Evolutionary conservation across 306 rosid genomes (phyloP).

Genomic region (Quercus gilva): DNA sequence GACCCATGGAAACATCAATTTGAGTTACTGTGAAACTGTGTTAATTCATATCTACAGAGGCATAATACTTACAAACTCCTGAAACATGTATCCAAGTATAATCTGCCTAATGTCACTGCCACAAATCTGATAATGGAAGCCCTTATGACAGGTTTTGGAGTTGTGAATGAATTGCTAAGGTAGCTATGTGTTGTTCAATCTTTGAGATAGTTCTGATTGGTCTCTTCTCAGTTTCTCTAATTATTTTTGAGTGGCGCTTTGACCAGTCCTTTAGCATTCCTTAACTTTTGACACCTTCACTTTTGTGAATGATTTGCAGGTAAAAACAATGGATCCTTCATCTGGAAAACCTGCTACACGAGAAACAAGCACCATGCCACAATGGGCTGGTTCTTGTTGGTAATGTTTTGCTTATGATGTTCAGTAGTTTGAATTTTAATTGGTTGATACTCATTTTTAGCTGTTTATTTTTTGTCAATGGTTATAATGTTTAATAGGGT

Average conservation of each 20-base stretch:
- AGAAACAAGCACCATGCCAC: slow-evolving; percentile 98
- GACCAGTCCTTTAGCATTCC: slow-evolving; percentile 10
- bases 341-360: slow-evolving; percentile 86
- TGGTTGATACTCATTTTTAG: slow-evolving; percentile 1
- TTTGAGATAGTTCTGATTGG: neutral
- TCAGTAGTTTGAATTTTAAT: slow-evolving; percentile 3
- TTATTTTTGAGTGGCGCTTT: neutral
- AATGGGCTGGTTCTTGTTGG: slow-evolving; percentile 99
- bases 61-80: too few relatives aligned
- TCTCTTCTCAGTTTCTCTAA: slow-evolving; percentile 1
- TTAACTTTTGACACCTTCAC: neutral
- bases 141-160: too few relatives aligned
- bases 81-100: too few relatives aligned
- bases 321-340: slow-evolving; percentile 55
- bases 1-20: too few relatives aligned
- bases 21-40: too few relatives aligned
- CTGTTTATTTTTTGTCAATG: neutral
- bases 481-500: neutral
- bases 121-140: too few relatives aligned
- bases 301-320: slow-evolving; percentile 39
- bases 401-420: slow-evolving; percentile 34
- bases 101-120: too few relatives aligned
- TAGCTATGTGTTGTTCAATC: neutral
- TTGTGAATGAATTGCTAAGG: neutral
- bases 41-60: too few relatives aligned